Evolutionary conservation across 2,329 filamentous ascomycete species (phyloP).

Genomic region (Plenodomus lindquistii): DNA sequence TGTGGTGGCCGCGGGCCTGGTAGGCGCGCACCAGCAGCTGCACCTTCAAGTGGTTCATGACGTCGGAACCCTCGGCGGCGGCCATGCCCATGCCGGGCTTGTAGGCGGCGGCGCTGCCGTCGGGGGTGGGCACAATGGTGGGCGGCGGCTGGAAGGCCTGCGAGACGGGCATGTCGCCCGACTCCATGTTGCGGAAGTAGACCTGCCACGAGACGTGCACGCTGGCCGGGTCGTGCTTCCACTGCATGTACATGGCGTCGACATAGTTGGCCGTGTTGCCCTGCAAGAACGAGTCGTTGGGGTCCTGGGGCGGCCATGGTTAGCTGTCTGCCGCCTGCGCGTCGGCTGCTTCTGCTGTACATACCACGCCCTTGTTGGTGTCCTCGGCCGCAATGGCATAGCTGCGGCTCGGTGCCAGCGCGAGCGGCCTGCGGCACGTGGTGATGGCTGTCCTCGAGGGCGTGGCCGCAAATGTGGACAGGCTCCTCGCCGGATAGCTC

Average conservation of each 20-base stretch:
- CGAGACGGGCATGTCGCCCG: conserved; percentile 94
- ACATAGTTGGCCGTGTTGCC: conserved; percentile 99
- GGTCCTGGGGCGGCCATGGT: conserved; percentile 60
- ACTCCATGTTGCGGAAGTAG: conserved; percentile 99
- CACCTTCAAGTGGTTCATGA: conserved; percentile 97
- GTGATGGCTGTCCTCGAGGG: conserved; percentile 47
- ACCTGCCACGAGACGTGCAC: conserved; percentile 99
- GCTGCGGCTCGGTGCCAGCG: conserved; percentile 53
- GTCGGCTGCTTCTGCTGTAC: conserved; percentile 20
- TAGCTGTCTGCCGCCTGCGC: conserved; percentile 15
- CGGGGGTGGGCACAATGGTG: conserved; percentile 81
- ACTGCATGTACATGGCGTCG: conserved; percentile 99
- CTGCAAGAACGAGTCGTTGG: conserved; percentile 94
- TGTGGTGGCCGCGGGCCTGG: conserved; percentile 97
- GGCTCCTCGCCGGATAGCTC: conserved; percentile 54
- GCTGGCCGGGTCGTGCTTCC: conserved; percentile 90
- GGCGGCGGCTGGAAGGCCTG: conserved; percentile 96
- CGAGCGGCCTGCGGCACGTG: conserved; percentile 54
- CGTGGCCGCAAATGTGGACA: conserved; percentile 46
- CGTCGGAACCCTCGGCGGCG: conserved; percentile 72
- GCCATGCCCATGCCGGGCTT: conserved; percentile 70
- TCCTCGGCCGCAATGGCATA: conserved; percentile 65
- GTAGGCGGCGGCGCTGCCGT: conserved; percentile 71
- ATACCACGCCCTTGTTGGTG: conserved; percentile 64
- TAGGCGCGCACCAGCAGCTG: conserved; percentile 96